Evolutionary conservation across 1,284 basidiomycete species (phyloP), one percentile per base, ranked within the genome.

Genomic region (Meira nashicola): DNA sequence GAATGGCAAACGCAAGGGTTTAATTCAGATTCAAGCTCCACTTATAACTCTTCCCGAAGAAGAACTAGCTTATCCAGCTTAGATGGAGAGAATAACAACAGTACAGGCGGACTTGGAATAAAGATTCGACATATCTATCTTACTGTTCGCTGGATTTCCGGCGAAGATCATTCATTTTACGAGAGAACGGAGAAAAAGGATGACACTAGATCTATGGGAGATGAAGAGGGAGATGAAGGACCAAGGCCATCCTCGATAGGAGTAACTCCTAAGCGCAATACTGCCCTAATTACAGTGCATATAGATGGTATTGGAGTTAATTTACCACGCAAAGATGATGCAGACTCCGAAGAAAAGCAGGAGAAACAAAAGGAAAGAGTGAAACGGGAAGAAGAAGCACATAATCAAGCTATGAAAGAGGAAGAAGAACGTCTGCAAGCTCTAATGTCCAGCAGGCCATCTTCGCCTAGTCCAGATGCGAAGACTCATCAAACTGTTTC

Each of bases 1-100:
- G 70, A 72, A 52, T 74, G 68, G 43, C 63, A 65, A 21, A 66
- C 65, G 43, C 67, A 64, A n/a, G 70, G 70, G 9, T 70, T 70
- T 38, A 54, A 59, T 44, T 33, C 19, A 38, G 41, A 21, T n/a
- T 11, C 47, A 15, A 25, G 23, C 14, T 52, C 21, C 11, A 7
- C 23, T 25, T 5, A 1, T 25, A 39, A 6, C 5, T 54, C 28
- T 33, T 44, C 43, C 23, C 43, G 43, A 44, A 44, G 9, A 44
- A 25, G 43, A 17, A 4, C 43, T 9, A 25, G 17, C 17, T 17
- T 25, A 17, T 25, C 43, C 17, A 17, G 23, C 17, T 44, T 19
- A 23, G 53, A 33, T 21, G 38, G 55, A 17, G 51, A 19, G 12
- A 38, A 15, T 14, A 19, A 39, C 23, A 41, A 49, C 33, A 39